A percentile compares a stretch with the other conserved stretches of the same genome.
Conservation (phyloP, 495 filamentous ascomycete genomes). For the Xeromyces bisporus region DNA sequence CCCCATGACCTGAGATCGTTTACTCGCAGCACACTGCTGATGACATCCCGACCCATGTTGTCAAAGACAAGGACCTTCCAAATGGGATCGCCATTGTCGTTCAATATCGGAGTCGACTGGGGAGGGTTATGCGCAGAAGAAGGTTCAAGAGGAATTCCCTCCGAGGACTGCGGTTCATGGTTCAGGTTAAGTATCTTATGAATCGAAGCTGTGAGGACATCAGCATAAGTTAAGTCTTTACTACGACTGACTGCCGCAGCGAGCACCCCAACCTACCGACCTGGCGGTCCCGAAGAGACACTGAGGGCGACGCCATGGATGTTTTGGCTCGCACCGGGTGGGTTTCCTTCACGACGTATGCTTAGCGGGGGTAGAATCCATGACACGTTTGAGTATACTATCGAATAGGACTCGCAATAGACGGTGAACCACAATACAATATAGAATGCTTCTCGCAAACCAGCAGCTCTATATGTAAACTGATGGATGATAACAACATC, state of each 20-base stretch:
- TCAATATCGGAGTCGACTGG: slow-evolving; percentile 62
- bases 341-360: slow-evolving; percentile 4
- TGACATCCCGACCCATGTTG: slow-evolving; percentile 53
- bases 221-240: background rate
- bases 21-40: slow-evolving; percentile 86
- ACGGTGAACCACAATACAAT: no score
- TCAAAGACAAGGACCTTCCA: slow-evolving; percentile 61
- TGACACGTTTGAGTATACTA: background rate
- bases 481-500: no score
- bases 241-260: background rate
- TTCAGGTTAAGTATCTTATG: slow-evolving; percentile 95
- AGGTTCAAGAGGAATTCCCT: slow-evolving; percentile 37
- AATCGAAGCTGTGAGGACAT: slow-evolving; percentile 51
- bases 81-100: slow-evolving; percentile 70
- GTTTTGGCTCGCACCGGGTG: slow-evolving; percentile 6
- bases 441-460: no score
- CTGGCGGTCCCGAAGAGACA: slow-evolving; percentile 87
- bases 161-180: slow-evolving; percentile 41
- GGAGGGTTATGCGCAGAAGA: slow-evolving; percentile 44
- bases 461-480: no score
- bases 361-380: slow-evolving; percentile 4
- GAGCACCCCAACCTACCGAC: slow-evolving; percentile 48
- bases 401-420: no score
- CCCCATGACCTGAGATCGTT: slow-evolving; percentile 85
- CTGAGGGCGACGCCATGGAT: slow-evolving; percentile 53